Conservation (phyloP, 2,329 filamentous ascomycete species). For the Fusarium nurragi region DNA sequence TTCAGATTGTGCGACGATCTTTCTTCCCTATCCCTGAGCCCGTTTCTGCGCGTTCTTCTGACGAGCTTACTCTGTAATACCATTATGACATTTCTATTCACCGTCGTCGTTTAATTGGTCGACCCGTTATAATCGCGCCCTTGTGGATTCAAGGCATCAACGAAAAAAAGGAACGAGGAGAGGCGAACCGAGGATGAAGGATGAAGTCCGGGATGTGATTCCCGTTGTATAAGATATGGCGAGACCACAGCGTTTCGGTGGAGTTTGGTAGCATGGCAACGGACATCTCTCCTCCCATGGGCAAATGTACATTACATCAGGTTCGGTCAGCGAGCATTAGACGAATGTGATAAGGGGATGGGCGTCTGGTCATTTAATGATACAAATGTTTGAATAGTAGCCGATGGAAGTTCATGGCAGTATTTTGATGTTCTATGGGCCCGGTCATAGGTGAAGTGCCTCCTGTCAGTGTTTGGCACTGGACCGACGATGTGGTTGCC, state of each 20-base stretch:
- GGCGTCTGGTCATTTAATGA: slow-evolving; percentile 50
- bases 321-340: slow-evolving; percentile 57
- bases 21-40: slow-evolving; percentile 55
- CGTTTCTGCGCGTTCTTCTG: slow-evolving; percentile 36
- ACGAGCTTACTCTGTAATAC: slow-evolving; percentile 47
- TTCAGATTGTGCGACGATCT: slow-evolving; percentile 52
- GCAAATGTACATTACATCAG: slow-evolving; percentile 61
- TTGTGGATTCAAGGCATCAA: slow-evolving; percentile 5
- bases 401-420: background rate
- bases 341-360: slow-evolving; percentile 48
- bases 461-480: slow-evolving; percentile 8
- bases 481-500: background rate
- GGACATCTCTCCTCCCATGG: slow-evolving; percentile 64
- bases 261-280: slow-evolving; percentile 53
- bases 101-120: slow-evolving; percentile 24
- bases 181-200: slow-evolving; percentile 11
- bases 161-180: slow-evolving; percentile 21
- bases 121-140: slow-evolving; percentile 38
- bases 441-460: background rate
- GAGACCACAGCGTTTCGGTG: slow-evolving; percentile 43
- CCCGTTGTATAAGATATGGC: slow-evolving; percentile 46
- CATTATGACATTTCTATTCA: slow-evolving; percentile 31
- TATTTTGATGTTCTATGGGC: background rate
- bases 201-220: slow-evolving; percentile 24
- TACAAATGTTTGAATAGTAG: slow-evolving; percentile 34